Conservation (phyloP, 2,329 filamentous ascomycete genomes). For the Drechslerella coelobrocha region DNA sequence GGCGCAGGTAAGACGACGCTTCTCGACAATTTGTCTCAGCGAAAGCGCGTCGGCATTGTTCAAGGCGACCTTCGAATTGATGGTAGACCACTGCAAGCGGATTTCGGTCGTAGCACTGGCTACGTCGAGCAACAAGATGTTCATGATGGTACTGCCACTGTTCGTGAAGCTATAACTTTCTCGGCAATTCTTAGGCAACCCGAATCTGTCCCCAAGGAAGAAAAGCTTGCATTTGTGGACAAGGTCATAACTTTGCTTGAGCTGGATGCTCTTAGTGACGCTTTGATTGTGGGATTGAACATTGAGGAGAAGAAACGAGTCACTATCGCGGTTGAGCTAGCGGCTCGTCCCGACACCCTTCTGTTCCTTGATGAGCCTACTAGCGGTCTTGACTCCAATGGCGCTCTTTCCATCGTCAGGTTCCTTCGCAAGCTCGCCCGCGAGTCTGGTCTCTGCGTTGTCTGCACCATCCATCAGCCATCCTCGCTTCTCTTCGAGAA, state of each 20-base stretch:
- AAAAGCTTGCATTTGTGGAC: slow-evolving; percentile 72
- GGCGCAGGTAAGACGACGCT: slow-evolving; percentile 85
- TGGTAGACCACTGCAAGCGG: slow-evolving; percentile 66
- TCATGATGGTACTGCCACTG: slow-evolving; percentile 71
- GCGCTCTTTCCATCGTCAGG: slow-evolving; percentile 71
- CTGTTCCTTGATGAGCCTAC: slow-evolving; percentile 77
- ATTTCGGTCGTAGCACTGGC: slow-evolving; percentile 73
- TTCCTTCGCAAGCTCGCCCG: slow-evolving; percentile 72
- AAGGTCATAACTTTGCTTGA: slow-evolving; percentile 71
- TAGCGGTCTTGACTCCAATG: slow-evolving; percentile 72
- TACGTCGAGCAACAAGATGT: slow-evolving; percentile 77
- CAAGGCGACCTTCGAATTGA: slow-evolving; percentile 76
- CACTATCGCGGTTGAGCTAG: slow-evolving; percentile 76
- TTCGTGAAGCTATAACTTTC: slow-evolving; percentile 73
- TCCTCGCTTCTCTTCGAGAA: slow-evolving; percentile 73
- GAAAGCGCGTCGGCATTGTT: slow-evolving; percentile 71
- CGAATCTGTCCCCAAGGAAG: slow-evolving; percentile 63
- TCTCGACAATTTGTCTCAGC: slow-evolving; percentile 77
- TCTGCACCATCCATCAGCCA: slow-evolving; percentile 78
- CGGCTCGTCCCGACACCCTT: slow-evolving; percentile 71
- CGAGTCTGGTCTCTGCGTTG: slow-evolving; percentile 70
- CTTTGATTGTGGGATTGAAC: slow-evolving; percentile 67
- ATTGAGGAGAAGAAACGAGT: slow-evolving; percentile 75
- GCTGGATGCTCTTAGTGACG: slow-evolving; percentile 71
- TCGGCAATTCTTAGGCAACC: slow-evolving; percentile 71